Evolutionary conservation across 176 grass and related monocot species (phyloP).

Genomic region (Phoenix dactylifera): DNA sequence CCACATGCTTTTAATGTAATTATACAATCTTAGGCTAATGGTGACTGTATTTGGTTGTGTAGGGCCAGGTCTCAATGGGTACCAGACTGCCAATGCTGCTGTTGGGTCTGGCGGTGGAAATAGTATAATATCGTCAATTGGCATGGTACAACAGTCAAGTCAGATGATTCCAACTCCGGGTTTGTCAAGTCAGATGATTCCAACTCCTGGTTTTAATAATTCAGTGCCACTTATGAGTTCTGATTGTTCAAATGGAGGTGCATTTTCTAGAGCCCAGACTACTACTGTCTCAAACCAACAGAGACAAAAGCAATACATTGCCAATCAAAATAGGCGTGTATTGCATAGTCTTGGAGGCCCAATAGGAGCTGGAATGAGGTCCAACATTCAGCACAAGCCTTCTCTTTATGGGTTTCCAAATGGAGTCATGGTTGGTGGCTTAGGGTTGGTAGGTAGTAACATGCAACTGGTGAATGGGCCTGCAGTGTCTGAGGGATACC

Average conservation of each 20-base stretch:
- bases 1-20: not conserved
- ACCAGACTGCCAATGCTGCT: slow-evolving; percentile 47
- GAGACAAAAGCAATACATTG: slow-evolving; percentile 67
- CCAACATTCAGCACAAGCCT: slow-evolving; percentile 64
- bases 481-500: slow-evolving; percentile 53
- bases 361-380: slow-evolving; percentile 56
- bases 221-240: slow-evolving; percentile 50
- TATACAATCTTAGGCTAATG: slow-evolving; percentile 9
- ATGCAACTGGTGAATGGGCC: slow-evolving; percentile 58
- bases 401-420: slow-evolving; percentile 60
- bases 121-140: slow-evolving; percentile 38
- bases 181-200: slow-evolving; percentile 87
- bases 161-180: slow-evolving; percentile 96
- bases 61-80: slow-evolving; percentile 64
- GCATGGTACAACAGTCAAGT: slow-evolving; percentile 53
- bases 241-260: slow-evolving; percentile 77
- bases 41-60: slow-evolving; percentile 20
- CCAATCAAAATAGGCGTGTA: slow-evolving; percentile 52
- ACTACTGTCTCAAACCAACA: slow-evolving; percentile 41
- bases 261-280: slow-evolving; percentile 62
- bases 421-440: slow-evolving; percentile 68
- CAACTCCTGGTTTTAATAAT: slow-evolving; percentile 80
- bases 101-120: slow-evolving; percentile 51
- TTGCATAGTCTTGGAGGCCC: slow-evolving; percentile 42
- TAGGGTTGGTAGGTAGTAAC: slow-evolving; percentile 55